Conservation (phyloP, 495 filamentous ascomycete species). For the Neurospora terricola region DNA sequence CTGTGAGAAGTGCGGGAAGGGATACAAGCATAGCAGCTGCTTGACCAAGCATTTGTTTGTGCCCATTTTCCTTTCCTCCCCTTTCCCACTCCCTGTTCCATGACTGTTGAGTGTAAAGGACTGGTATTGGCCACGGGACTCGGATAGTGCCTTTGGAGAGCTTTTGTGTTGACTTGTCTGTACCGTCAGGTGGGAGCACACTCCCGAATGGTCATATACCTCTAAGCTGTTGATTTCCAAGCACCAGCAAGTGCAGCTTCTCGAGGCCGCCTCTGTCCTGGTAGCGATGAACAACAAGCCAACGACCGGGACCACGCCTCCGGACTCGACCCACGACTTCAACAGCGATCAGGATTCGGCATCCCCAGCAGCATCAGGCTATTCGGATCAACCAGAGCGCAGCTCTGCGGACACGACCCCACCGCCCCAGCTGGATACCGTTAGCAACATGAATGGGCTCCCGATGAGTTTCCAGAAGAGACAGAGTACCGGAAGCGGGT, state of each 20-base stretch:
- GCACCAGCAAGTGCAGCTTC: conserved; percentile 96
- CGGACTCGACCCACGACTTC: conserved; percentile 52
- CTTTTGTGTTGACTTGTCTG: conserved; percentile 33
- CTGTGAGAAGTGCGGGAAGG: conserved; percentile 98
- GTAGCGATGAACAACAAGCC: conserved; percentile 72
- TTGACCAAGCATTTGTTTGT: conserved; percentile 99
- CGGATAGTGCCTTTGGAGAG: conserved; percentile 14
- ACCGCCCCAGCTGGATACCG: conserved; percentile 49
- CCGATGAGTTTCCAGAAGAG: conserved; percentile 44
- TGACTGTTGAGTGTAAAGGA: conserved; percentile 14
- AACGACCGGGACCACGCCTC: conserved; percentile 43
- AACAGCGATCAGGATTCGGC: conserved; percentile 71
- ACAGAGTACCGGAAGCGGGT: conserved; percentile 55
- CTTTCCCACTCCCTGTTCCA: conserved; percentile 29
- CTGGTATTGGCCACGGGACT: conserved; percentile 10
- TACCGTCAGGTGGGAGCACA: conserved; percentile 90
- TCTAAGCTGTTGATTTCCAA: conserved; percentile 98
- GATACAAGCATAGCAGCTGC: conserved; percentile 99
- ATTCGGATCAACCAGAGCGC: conserved; percentile 60
- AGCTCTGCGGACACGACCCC: conserved; percentile 64
- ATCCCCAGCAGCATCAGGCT: conserved; percentile 68
- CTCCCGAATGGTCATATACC: conserved; percentile 94
- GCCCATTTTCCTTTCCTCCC: conserved; percentile 45
- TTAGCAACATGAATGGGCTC: conserved; percentile 30
- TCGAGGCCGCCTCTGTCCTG: conserved; percentile 91